Evolutionary conservation across 352 stramenopile species (phyloP).

Genomic region (Phytophthora brassicae): DNA sequence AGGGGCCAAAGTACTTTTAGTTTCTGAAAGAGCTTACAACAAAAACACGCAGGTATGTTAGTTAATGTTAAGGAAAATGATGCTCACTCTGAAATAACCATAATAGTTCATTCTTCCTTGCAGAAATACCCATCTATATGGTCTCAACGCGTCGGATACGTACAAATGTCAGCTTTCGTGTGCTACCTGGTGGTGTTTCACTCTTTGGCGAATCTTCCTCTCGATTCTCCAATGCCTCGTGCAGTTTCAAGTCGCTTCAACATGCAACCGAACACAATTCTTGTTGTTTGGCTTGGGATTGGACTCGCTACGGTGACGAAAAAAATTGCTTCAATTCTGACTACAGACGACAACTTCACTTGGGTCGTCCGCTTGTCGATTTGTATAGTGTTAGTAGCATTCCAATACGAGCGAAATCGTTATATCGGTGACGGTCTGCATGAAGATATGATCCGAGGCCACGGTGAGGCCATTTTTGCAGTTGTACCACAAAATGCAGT

Average conservation of each 20-base stretch:
- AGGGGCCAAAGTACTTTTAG: slow-evolving; percentile 17
- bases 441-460: slow-evolving; percentile 38
- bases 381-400: slow-evolving; percentile 17
- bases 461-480: slow-evolving; percentile 47
- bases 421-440: neutral
- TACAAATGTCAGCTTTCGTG: slow-evolving; percentile 51
- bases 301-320: slow-evolving; percentile 38
- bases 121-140: slow-evolving; percentile 6
- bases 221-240: slow-evolving; percentile 82
- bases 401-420: slow-evolving; percentile 20
- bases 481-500: slow-evolving; percentile 44
- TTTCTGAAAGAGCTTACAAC: neutral
- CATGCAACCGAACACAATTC: slow-evolving; percentile 90
- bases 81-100: neutral
- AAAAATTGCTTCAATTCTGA: slow-evolving; percentile 6
- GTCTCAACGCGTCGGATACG: slow-evolving; percentile 6
- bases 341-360: neutral
- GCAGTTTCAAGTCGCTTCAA: slow-evolving; percentile 90
- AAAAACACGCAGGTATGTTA: slow-evolving; percentile 17
- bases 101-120: neutral
- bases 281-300: slow-evolving; percentile 80
- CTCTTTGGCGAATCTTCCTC: slow-evolving; percentile 90
- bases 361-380: slow-evolving; percentile 18
- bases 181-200: slow-evolving; percentile 93
- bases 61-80: too few relatives aligned